Base-by-base conservation (phyloP, 768 basidiomycete genomes). In the Mycena olivaceomarginata region DNA sequence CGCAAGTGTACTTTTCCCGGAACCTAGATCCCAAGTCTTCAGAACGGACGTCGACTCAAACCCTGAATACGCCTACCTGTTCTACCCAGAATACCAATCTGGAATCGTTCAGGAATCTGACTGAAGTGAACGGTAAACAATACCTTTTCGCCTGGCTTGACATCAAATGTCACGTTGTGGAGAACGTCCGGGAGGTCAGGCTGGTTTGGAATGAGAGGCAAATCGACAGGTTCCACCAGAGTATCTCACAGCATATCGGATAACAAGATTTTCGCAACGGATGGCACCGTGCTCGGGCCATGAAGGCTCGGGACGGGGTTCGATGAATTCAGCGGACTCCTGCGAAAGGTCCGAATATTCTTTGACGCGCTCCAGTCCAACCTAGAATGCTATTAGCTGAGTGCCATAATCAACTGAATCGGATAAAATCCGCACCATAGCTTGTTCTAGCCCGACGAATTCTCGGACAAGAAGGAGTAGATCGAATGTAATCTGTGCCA, bases 401-500 rank as follows among this genome's bases (percentile, higher is more conserved):
- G 4, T 31, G 31, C 4, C 31, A 31, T 3, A 3, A 31, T 31
- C 3, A 31, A 31, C 31, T 4, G 31, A 31, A 31, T 31, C 31
- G 2, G 31, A 31, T 31, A 31, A 2, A 31, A 31, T 31, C 31
- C 31, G 31, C 31, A 31, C 97, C 96, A 98, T 97, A 15, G 95
- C 95, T 84, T 98, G 97, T 82, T 98, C 97, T n/a, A 98, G 87
- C n/a, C 95, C 92, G 40, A 98, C 96, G 77, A 96, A 97, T 57
- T 96, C 91, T 67, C 95, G 91, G 64, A 92, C 93, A 86, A 94
- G 85, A 85, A 94, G 93, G 67, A 94, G 81, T 40, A 95, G 90
- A 82, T 97, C 95, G 59, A 85, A 87, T 1, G 93, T 94, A 72
- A 98, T 91, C 31, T 31, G 31, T 31, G 31, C 31, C 31, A 31